Base-by-base conservation (phyloP, 257 asterid genomes). In the Prunella vulgaris region DNA sequence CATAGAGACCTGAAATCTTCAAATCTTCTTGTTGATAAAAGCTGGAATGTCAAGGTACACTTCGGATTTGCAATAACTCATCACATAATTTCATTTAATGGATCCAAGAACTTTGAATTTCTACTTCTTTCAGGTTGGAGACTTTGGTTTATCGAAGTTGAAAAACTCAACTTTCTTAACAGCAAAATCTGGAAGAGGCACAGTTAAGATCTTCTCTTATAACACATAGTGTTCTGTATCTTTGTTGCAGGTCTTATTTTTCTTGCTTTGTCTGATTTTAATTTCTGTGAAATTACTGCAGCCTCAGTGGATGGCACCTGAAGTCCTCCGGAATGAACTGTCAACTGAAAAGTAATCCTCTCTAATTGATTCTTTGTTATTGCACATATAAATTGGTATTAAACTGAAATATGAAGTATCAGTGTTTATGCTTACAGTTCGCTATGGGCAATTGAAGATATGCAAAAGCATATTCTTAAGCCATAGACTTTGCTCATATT, bases 281-380 rank as follows among this genome's bases (percentile, higher is more conserved):
- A 46, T 35, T 33, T 53, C 53, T 37, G 25, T 76, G 4, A 17
- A 32, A 40, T 52, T 40, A 15, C 64, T 76, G 80, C 90, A 90
- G 96, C 90, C 95, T 28, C 90, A 85, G 76, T 90, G 95, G 93
- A 90, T 90, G 95, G 96, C 96, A 68, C 96, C 96, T 56, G 96
- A 90, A 87, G 89, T 87, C 46, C 93, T 90, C 28, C 84, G 95
- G 17, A 87, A 80, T 40, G 96, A 90, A 68, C 90, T 78, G 60
- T 87, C 90, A 61, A 87, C 90, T 15, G 96, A 90, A 78, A 90
- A 85, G 96, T 90, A 84, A 82, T 66, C 24, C 70, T 69, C 33
- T 21, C 12, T 60, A 27, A 70, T 65, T 8, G 14, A 54, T n/a
- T 27, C 25, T 62, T 25, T 46, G 7, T 5, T 21, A 48, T 25